Evolutionary conservation across 2,329 filamentous ascomycete genomes (phyloP), one percentile per base, ranked within the genome.

Genomic region (Epichloe typhina): DNA sequence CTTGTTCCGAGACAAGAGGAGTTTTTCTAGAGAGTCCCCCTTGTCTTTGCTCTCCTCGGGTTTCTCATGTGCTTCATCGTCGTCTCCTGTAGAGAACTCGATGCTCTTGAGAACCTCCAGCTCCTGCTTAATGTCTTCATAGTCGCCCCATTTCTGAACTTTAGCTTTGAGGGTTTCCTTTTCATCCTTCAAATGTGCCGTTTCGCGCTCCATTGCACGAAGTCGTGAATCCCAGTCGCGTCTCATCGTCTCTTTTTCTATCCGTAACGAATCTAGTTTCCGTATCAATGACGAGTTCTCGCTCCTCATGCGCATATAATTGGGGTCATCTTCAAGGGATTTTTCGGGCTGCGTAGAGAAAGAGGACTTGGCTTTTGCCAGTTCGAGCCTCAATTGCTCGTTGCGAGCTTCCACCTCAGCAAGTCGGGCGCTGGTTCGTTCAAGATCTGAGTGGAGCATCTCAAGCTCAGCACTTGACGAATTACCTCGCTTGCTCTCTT

Each of bases 91-190:
- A 2, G 91, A 87, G 60, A 98, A 95, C 64, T 98, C 93, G 59
- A 98, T 96, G 58, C 91, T 95, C 78, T 95, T 95, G 54, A 98
- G 79, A 54, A 97, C 90, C 61, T 97, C 91, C 3, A 98, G 76
- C 67, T 98, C 94, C 56, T 94, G 87, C 69, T 93, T 96, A 46
- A 98, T 81, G 53, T 97, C 91, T 36, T 97, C 90, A 64, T 98
- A 98, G 65, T 98, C 93, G 57, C 81, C 81, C 82, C 88, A 94
- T 64, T 86, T 94, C 55, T 88, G 82, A 3, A 97, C 79, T 69
- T 93, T 95, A 38, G 75, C 72, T 62, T 84, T 87, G 51, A 97
- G 72, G 26, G 76, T 73, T 53, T 96, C 89, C 56, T 87, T 83
- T 64, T 97, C 93, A 35, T 86, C 80, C 60, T 83, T 84, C 17